These are phyloP conservation scores for Leccinellum rugosiceps DNA, from an alignment of 768 basidiomycete genomes.

Conservation along the genomic window DNA sequence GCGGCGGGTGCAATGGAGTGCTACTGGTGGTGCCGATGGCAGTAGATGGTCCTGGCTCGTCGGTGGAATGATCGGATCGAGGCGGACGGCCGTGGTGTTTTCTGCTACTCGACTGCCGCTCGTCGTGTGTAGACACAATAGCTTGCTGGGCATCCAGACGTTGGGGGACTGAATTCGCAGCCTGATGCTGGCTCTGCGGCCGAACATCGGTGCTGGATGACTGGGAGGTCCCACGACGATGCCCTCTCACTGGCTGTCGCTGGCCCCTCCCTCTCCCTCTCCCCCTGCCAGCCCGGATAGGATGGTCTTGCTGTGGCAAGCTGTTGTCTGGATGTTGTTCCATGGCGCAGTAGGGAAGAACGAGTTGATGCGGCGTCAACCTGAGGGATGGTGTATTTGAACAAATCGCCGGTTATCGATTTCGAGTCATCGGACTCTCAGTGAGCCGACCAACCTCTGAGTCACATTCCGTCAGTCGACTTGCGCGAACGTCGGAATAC, in stretches of 20 bases:
- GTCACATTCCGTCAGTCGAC: too few species aligned
- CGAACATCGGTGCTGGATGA: not conserved
- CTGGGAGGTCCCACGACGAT: not conserved
- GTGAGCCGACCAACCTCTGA: too few species aligned
- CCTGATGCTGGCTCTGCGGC: not conserved
- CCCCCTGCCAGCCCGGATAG: slow-evolving; percentile 1
- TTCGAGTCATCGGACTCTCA: too few species aligned
- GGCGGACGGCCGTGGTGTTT: slow-evolving; percentile 1
- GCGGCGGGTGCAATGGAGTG: slow-evolving; percentile 2
- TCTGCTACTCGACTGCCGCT: not conserved
- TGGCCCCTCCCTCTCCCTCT: not conserved
- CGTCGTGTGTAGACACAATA: too few species aligned
- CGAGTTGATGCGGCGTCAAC: not conserved
- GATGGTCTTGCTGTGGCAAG: not conserved
- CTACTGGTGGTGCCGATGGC: not conserved
- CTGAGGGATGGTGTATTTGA: too few species aligned
- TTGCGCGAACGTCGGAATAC: too few species aligned
- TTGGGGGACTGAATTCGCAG: not conserved
- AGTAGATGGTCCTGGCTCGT: not conserved
- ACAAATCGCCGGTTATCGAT: too few species aligned
- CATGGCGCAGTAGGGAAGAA: slow-evolving; percentile 2
- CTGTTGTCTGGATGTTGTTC: slow-evolving; percentile 4
- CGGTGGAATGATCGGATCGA: not conserved
- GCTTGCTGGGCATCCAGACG: not conserved
- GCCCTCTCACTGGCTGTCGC: too few species aligned